Base-by-base conservation (phyloP, 2,329 filamentous ascomycete species). In the Ceratocystis lukuohia region DNA sequence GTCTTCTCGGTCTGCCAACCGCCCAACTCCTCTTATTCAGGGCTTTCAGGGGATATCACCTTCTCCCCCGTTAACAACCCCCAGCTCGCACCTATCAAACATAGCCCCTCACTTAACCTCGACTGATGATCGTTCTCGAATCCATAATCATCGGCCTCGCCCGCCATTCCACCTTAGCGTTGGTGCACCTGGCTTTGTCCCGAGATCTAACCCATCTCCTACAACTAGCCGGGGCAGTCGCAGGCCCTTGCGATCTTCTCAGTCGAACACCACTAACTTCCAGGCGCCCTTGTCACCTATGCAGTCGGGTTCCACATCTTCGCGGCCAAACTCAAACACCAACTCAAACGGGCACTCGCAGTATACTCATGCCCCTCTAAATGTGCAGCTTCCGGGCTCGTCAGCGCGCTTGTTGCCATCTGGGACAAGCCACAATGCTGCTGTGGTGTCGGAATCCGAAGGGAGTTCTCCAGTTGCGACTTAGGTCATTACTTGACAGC, bases 141-240 rank as follows among this genome's bases (percentile, higher is more conserved):
- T 30, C 28, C 62, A 28, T 37, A 3, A 37, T 3, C 22, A 4
- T n/a, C 62, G 33, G 15, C 48, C 28, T 17, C 62, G 48, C 28
- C 28, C 62, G 3, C 62, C 62, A 2, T 64, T 56, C 62, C 62
- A 56, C 1, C 30, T 64, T 8, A 64, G 62, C 22, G 62, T 64
- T 5, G 62, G 62, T 2, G 62, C 62, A 6, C n/a, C 62, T 10
- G 62, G 62, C 1, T 33, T 64, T 45, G 46, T 64, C 1, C 61
- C 61, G 17, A 10, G 28, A 20, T 63, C 61, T 5, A 45, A 50
- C n/a, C 28, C n/a, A 17, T 25, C 53, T 37, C 33, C 53, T 33
- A 17, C 53, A 17, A 37, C 17, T 25, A 59, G 53, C n/a, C 17
- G 53, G n/a, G 33, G n/a, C 28, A 59, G 53, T n/a, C 53, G 6